Evolutionary conservation across 2,329 filamentous ascomycete genomes (phyloP), one percentile per base, ranked within the genome.

Genomic region (Cladosporium sp.): DNA sequence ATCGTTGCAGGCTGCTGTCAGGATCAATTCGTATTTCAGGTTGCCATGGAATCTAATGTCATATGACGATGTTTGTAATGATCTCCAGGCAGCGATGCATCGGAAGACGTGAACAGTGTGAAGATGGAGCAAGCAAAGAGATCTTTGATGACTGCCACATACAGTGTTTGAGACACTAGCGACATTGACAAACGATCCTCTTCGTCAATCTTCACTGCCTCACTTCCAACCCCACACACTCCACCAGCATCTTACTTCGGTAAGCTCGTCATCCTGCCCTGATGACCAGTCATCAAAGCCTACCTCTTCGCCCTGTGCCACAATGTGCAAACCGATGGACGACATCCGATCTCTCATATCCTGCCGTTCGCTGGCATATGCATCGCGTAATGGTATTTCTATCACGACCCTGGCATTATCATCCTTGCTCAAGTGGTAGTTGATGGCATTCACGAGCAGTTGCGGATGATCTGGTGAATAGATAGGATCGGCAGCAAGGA

Each of bases 401-500:
- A 93, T 72, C 9, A 96, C 75, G 1, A 85, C 85, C 30, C 86
- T 78, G 2, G 88, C 80, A 22, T 78, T 71, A 0, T 66, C 50
- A 3, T 73, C 74, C 12, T 73, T 68, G 7, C 76, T 77, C 9
- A 96, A 74, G 69, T 90, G 88, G 33, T 77, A 70, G 8, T 75
- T 69, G 38, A 97, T 83, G 12, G 87, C 84, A 12, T 82, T 74
- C 0, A 84, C 82, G 18, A 97, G 77, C 61, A 93, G 79, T 3
- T 67, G 69, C 0, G 92, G 89, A 62, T 97, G 93, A 3, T 86
- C 78, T 42, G 90, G 78, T 39, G 91, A 89, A 68, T 97, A 97
- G 16, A 98, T 73, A 0, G 88, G 80, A 67, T 98, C 93, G 2
- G 92, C 89, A 2, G 83, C 88, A 2, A 98, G 76, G 38, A 97